Evolutionary conservation across 306 rosid species (phyloP).

Genomic region (Citrullus mucosospermus): DNA sequence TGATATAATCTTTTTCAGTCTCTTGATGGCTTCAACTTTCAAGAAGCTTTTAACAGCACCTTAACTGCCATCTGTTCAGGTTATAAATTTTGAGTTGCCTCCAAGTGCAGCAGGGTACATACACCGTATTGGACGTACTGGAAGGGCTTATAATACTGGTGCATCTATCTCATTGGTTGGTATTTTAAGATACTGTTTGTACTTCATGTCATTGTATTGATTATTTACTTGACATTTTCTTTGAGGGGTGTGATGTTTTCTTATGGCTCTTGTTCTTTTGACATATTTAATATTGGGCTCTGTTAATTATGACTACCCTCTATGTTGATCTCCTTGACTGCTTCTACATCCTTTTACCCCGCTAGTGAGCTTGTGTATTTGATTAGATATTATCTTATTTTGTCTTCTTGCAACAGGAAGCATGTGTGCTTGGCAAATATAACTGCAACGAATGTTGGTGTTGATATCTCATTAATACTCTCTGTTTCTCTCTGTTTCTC

Average conservation of each 20-base stretch:
- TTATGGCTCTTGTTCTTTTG: not conserved
- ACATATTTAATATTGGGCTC: not conserved
- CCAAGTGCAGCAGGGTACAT: constrained; percentile 61
- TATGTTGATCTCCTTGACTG: not conserved
- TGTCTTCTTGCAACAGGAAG: not conserved
- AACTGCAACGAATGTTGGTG: not conserved
- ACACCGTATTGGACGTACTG: constrained; percentile 94
- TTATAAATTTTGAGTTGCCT: constrained; percentile 88
- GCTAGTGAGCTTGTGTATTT: not conserved
- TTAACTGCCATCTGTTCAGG: constrained; percentile 34
- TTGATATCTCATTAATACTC: not conserved
- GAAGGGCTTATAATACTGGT: constrained; percentile 87
- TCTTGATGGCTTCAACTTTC: not conserved
- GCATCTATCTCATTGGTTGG: constrained; percentile 86
- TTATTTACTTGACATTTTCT: not conserved
- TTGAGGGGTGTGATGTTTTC: not conserved
- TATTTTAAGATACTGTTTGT: constrained; percentile 2
- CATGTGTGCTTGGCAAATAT: not conserved
- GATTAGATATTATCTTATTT: not conserved
- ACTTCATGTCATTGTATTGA: not conserved
- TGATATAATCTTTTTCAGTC: not conserved
- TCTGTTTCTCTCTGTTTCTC: not conserved
- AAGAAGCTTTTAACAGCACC: not conserved
- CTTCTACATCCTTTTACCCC: not conserved
- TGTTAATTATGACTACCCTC: not conserved